Evolutionary conservation across 192 early-diverging fungal genomes (phyloP).

Genomic region (Coemansia pectinata): DNA sequence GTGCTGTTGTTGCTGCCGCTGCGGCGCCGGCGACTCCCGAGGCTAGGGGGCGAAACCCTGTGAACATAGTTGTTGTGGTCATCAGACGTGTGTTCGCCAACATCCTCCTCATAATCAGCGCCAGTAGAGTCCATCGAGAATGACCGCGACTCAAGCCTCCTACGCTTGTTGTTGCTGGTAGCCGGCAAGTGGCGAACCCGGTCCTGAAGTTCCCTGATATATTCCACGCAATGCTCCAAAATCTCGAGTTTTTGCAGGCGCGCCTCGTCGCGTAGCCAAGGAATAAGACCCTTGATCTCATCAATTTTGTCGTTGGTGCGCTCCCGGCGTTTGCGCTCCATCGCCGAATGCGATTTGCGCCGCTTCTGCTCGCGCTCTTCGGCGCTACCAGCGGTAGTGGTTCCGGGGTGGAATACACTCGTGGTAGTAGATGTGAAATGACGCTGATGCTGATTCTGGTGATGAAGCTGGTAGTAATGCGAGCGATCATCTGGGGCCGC

Average conservation of each 20-base stretch:
- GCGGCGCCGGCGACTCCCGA: background rate
- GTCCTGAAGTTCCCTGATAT: conserved; percentile 41
- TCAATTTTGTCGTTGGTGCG: conserved; percentile 82
- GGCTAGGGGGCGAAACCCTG: background rate
- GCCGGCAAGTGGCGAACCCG: background rate
- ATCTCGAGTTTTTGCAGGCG: conserved; percentile 49
- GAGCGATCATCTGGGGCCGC: background rate
- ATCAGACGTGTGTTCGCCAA: no score
- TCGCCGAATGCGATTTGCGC: conserved; percentile 80
- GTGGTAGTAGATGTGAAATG: background rate
- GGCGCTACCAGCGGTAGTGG: background rate
- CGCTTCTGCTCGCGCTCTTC: conserved; percentile 67
- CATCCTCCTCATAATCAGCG: no score
- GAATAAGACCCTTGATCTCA: conserved; percentile 73
- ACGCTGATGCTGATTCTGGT: background rate
- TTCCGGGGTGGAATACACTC: background rate
- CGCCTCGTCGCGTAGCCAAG: conserved; percentile 32
- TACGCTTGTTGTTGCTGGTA: background rate
- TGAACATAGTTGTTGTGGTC: background rate
- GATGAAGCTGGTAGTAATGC: background rate
- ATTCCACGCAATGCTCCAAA: conserved; percentile 29
- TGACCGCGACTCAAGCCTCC: background rate
- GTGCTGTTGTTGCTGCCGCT: background rate
- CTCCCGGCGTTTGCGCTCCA: conserved; percentile 81
- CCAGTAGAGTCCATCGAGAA: background rate